These are phyloP conservation scores for Daucus carota DNA, from an alignment of 129 eudicot genomes.

Conservation along the genomic window DNA sequence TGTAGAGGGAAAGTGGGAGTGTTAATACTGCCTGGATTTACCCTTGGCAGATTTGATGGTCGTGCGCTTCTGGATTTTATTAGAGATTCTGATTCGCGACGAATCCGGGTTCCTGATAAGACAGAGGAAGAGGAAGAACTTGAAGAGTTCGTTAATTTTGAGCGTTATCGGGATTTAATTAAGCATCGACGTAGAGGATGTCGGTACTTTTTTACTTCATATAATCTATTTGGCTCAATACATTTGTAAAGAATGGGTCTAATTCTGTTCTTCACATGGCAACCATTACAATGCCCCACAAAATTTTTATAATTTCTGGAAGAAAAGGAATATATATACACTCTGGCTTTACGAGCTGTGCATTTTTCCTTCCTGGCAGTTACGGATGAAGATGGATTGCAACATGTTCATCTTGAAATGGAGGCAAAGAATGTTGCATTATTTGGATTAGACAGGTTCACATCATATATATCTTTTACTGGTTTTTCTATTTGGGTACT, in stretches of 20 bases:
- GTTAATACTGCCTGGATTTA: constrained; percentile 8
- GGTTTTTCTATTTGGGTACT: background rate
- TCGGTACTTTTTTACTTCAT: constrained; percentile 89
- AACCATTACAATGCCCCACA: constrained; percentile 22
- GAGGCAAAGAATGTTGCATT: constrained; percentile 80
- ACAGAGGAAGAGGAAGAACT: constrained; percentile 96
- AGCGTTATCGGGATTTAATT: constrained; percentile 99
- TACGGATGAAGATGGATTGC: constrained; percentile 87
- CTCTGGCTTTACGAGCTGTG: constrained; percentile 34
- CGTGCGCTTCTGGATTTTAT: constrained; percentile 98
- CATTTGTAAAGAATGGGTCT: constrained; percentile 19
- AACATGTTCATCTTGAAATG: constrained; percentile 80
- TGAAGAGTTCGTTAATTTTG: constrained; percentile 99
- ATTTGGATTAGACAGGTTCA: constrained; percentile 66
- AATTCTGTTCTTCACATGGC: constrained; percentile 28
- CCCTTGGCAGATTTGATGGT: constrained; percentile 81
- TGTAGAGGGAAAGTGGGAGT: constrained; percentile 6
- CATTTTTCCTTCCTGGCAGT: constrained; percentile 44
- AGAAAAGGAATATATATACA: constrained; percentile 1
- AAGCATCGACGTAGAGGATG: constrained; percentile 99
- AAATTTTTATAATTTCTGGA: constrained; percentile 15
- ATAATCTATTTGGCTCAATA: constrained; percentile 32
- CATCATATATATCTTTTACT: background rate
- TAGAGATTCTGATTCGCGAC: constrained; percentile 71
- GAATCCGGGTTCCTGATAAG: constrained; percentile 57